Base-by-base conservation (phyloP, 768 basidiomycete species). In the Aureoboletus auriporus region DNA sequence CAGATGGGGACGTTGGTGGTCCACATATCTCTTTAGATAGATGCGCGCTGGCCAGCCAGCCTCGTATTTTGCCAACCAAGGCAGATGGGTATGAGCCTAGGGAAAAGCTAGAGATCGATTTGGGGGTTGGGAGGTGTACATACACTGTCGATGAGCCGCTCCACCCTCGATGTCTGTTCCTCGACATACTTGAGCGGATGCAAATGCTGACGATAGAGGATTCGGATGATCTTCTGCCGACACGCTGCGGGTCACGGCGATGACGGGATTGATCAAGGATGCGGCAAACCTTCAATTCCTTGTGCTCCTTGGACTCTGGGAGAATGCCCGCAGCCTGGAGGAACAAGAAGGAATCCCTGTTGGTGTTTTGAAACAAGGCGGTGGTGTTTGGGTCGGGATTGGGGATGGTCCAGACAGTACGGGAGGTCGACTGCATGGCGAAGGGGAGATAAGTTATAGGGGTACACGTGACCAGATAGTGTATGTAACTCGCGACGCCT, bases 41-140 rank as follows among this genome's bases (percentile, higher is more conserved):
- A 61, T 31, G 13, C 50, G 51, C 6, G 57, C 60, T 2, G 51
- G 57, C 60, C 60, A 61, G 12, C 30, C 6, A 23, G 49, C 49
- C 13, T 61, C 51, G 6, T 62, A 62, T 23, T 48, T 47, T 9
- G 17, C n/a, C 42, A 61, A 13, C 60, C 60, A 62, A 2, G 60
- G 51, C 26, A 56, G 54, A 2, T 8, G 29, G 35, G 9, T n/a
- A 6, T 12, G 14, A 7, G 49, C 56, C 60, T 62, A 33, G 9
- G 11, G 9, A 10, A 28, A 31, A 26, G 34, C 10, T 35, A 8
- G n/a, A 20, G 2, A 30, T 31, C 23, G 17, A n/a, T 14, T 9
- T 42, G 13, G 4, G 29, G 23, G 8, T 13, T 29, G 17, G 6
- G 5, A 23, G 39, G 29, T 6, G 7, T 20, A 39, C 45, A 29